Percentiles rank a stretch among this genome's conserved stretches.
These are phyloP conservation scores for Colletotrichum higginsianum DNA, from an alignment of 2,329 filamentous ascomycete genomes.

Conservation along the genomic window DNA sequence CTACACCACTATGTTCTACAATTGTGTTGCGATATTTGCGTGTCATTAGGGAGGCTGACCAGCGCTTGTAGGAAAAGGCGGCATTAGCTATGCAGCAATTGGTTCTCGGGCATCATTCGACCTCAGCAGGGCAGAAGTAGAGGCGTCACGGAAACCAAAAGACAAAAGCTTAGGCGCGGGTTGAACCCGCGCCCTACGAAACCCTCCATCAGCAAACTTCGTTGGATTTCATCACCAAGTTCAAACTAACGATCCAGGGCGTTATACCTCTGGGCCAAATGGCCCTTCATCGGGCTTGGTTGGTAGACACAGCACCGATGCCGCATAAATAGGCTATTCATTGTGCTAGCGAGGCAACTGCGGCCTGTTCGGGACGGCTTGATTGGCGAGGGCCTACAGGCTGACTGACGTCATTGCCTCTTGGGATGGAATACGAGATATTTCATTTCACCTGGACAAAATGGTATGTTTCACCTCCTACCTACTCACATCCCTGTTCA, in stretches of 20 bases:
- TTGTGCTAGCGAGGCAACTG: background rate
- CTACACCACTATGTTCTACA: background rate
- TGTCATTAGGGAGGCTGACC: background rate
- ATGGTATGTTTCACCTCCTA: background rate
- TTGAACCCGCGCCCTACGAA: constrained; percentile 7
- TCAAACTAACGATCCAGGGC: constrained; percentile 7
- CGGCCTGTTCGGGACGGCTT: background rate
- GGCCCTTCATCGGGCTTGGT: constrained; percentile 13
- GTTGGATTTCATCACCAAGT: constrained; percentile 9
- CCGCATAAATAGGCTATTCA: background rate
- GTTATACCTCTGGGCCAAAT: constrained; percentile 8
- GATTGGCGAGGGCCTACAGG: background rate
- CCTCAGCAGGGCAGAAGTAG: no score
- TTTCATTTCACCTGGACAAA: no score
- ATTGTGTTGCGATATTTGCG: background rate
- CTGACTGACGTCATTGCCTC: background rate
- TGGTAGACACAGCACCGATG: background rate
- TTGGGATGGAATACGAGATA: background rate
- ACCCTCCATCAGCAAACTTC: constrained; percentile 15
- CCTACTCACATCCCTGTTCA: background rate
- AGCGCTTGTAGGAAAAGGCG: background rate
- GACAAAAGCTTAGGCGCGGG: constrained; percentile 8
- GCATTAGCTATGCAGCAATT: background rate
- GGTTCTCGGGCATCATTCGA: no score
- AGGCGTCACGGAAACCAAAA: background rate